Base-by-base conservation (phyloP, 257 asterid genomes). In the Apocynum venetum region DNA sequence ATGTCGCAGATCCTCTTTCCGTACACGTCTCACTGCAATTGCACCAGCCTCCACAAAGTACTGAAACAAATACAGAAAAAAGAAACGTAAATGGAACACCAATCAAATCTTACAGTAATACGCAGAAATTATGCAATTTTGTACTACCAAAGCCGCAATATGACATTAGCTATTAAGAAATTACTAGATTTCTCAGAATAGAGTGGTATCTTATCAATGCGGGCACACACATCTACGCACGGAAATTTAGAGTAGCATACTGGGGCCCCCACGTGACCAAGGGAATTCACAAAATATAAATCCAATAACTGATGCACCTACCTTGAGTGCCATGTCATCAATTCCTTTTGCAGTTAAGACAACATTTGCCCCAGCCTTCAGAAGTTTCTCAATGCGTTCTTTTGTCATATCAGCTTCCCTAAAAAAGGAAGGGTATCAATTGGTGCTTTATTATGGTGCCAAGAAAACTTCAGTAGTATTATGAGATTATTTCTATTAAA, bases 271-370 rank as follows among this genome's bases (percentile, higher is more conserved):
- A 44, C 19, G 65, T 65, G 64, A 55, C 43, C 69, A 57, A 19
- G 68, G 6, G 59, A 53, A 63, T 63, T 31, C 15, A 31, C 69
- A 63, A 31, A 65, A 40, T 15, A 17, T 44, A 4, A 41, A 43
- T 20, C 52, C 52, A 40, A 67, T 73, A 67, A 76, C 65, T 35
- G 40, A 80, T 48, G 64, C 56, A 40, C 86, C 84, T 88, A 83
- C 99, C 97, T 96, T 96, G 47, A 96, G 92, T 73, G 99, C 97
- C 99, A 93, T 96, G 88, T 96, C 98, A 82, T 96, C 99, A 84
- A 96, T 96, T 82, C 98, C 99, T 82, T 89, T 96, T 10, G 99
- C 89, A 73, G 99, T 96, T 81, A 96, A 82, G 77, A 96, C 78
- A 10, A 96, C 99, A 88, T 96, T 96, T 69, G 99, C 99, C 77